phyloP scores from a whole-genome alignment of 2,329 filamentous ascomycete species.

The Penicillium sp. region DNA sequence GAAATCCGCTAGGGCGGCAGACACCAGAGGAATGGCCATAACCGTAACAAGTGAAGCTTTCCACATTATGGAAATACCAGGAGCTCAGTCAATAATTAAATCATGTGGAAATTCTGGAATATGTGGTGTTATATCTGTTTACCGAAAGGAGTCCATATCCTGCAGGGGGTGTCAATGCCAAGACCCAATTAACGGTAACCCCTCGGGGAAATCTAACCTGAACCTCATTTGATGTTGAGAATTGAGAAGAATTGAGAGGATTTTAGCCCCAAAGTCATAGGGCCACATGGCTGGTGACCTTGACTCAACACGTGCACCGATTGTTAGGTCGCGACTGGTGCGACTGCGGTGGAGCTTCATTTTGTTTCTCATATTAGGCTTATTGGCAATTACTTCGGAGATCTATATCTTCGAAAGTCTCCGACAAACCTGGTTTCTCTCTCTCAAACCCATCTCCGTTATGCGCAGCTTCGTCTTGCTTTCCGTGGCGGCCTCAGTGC shows the following conservation, averaged over 20 bases:
- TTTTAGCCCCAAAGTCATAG: neutral
- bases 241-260: neutral
- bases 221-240: neutral
- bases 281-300: neutral
- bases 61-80: neutral
- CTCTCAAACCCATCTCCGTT: neutral
- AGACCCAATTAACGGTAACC: neutral
- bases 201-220: neutral
- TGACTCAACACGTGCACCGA: slow-evolving; percentile 1
- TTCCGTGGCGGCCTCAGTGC: slow-evolving; percentile 3
- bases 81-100: neutral
- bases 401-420: neutral
- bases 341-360: neutral
- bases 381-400: neutral
- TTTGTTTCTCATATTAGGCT: neutral
- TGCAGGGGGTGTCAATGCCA: neutral
- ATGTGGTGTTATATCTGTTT: neutral
- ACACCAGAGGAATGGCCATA: neutral
- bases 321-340: slow-evolving; percentile 1
- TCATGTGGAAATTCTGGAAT: neutral
- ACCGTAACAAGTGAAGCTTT: neutral
- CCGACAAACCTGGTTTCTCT: neutral
- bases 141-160: neutral
- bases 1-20: slow-evolving; percentile 29
- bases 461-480: slow-evolving; percentile 14